Conservation (phyloP, 2,329 filamentous ascomycete species). For the Pseudogymnoascus sp. region DNA sequence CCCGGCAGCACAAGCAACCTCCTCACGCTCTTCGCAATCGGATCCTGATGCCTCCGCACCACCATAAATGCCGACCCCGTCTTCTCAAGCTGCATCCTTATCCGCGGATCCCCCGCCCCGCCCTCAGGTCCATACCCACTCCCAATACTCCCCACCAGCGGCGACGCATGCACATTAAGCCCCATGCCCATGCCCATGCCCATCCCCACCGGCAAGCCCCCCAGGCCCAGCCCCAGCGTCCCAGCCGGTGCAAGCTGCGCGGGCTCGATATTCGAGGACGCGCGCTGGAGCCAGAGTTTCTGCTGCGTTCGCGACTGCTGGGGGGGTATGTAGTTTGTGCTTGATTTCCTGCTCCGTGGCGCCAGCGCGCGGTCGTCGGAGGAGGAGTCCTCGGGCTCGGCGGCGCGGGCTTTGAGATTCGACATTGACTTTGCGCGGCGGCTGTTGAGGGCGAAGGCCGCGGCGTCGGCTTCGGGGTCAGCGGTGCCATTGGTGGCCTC, state of each 20-base stretch:
- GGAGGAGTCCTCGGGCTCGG: constrained; percentile 31
- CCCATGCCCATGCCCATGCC: constrained; percentile 23
- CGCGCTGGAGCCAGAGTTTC: constrained; percentile 66
- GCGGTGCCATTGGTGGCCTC: background rate
- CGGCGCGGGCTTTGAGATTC: constrained; percentile 18
- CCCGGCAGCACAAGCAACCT: constrained; percentile 46
- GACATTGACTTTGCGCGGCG: constrained; percentile 26
- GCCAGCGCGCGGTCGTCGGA: constrained; percentile 37
- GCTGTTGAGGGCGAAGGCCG: background rate
- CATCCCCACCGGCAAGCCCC: constrained; percentile 18
- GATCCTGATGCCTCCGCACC: constrained; percentile 63
- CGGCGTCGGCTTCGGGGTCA: background rate
- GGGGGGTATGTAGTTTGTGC: constrained; percentile 19
- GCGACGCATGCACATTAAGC: constrained; percentile 12
- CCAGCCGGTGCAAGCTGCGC: constrained; percentile 36
- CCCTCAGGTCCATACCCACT: constrained; percentile 11
- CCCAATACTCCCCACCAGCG: constrained; percentile 6
- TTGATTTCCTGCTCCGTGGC: constrained; percentile 30
- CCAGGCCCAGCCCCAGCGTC: constrained; percentile 26
- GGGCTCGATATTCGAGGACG: constrained; percentile 63
- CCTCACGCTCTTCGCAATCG: constrained; percentile 53
- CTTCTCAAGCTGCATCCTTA: constrained; percentile 57
- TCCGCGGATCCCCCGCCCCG: constrained; percentile 52
- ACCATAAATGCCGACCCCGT: constrained; percentile 68
- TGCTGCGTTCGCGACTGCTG: constrained; percentile 62